Base-by-base conservation (phyloP, 2,329 filamentous ascomycete species). In the Epichloe gansuensis region DNA sequence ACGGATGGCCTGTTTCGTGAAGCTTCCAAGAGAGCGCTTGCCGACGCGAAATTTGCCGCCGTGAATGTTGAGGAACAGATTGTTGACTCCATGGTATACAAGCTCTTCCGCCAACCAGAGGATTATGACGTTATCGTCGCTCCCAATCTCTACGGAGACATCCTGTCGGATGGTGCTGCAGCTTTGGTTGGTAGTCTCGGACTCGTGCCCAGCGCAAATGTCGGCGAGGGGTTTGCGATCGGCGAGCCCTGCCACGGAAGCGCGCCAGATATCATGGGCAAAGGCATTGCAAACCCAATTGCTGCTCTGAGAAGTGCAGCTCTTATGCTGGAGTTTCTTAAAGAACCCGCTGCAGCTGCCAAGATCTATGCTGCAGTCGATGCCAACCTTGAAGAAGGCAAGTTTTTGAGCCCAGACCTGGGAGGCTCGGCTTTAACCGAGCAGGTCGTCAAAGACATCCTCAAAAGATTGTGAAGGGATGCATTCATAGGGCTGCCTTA, bases 41-140 rank as follows among this genome's bases (percentile, higher is more conserved):
- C 81, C 31, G 75, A 76, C 49, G 60, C 77, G 12, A 76, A 74
- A 58, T 96, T 87, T 73, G 69, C 60, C 55, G 70, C 69, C 49
- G 74, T 95, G 51, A 71, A 72, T 42, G 76, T 96, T 51, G 93
- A 97, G 71, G 93, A 97, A 77, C 93, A 98, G 74, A 98, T 98
- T 61, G 91, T 98, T 57, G 93, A 98, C 72, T 91, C 85, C 56
- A 98, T 98, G 93, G 89, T 97, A 53, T 97, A 97, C 81, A 97
- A 97, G 77, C 85, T 98, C 53, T 97, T 97, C 82, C 88, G 91
- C 56, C 89, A 97, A 71, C 93, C 93, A 43, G 79, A 85, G 64
- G 85, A 85, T 64, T 98, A 97, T 81, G 93, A 98, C 68, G 91
- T 97, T 59, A 95, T 98, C 61, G 93, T 98, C 46, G 93, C 91